Percentiles rank a stretch among this genome's conserved stretches.
Evolutionary conservation across 768 basidiomycete species (phyloP).

Genomic region (Hirschioporus abietinus): DNA sequence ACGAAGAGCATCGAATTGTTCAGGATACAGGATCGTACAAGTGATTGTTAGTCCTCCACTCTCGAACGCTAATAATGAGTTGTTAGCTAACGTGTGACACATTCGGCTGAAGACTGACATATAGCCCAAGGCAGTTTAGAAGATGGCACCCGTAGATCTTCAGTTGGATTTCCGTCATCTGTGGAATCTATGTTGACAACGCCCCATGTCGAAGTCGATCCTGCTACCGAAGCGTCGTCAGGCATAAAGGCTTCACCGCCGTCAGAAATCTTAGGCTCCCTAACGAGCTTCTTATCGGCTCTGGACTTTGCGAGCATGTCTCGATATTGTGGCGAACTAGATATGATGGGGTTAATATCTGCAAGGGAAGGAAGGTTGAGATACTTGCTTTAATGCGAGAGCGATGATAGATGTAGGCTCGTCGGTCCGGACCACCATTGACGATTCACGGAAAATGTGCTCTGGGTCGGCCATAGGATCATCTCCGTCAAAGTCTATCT

Average conservation of each 20-base stretch:
- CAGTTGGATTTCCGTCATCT: constrained; percentile 64
- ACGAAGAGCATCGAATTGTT: constrained; percentile 93
- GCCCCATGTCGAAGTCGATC: constrained; percentile 88
- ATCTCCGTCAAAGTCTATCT: constrained; percentile 55
- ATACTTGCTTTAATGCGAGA: constrained; percentile 75
- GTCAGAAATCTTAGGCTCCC: constrained; percentile 50
- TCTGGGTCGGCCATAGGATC: constrained; percentile 77
- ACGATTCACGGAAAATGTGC: constrained; percentile 91
- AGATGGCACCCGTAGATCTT: constrained; percentile 69
- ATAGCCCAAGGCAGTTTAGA: constrained; percentile 80
- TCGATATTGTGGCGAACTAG: constrained; percentile 75
- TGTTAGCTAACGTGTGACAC: constrained; percentile 8
- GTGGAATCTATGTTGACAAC: constrained; percentile 77
- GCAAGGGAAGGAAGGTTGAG: background rate
- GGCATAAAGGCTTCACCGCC: constrained; percentile 89
- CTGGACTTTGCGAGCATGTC: constrained; percentile 75
- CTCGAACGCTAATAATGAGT: constrained; percentile 62
- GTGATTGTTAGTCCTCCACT: constrained; percentile 87
- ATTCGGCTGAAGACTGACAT: constrained; percentile 39
- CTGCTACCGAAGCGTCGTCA: constrained; percentile 75
- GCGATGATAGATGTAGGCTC: constrained; percentile 98
- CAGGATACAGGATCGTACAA: constrained; percentile 91
- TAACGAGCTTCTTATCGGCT: constrained; percentile 65
- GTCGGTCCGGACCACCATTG: constrained; percentile 92
- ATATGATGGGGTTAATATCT: constrained; percentile 11